Evolutionary conservation across 805 yeast species (phyloP).

Genomic region (Kuraishia cidri): DNA sequence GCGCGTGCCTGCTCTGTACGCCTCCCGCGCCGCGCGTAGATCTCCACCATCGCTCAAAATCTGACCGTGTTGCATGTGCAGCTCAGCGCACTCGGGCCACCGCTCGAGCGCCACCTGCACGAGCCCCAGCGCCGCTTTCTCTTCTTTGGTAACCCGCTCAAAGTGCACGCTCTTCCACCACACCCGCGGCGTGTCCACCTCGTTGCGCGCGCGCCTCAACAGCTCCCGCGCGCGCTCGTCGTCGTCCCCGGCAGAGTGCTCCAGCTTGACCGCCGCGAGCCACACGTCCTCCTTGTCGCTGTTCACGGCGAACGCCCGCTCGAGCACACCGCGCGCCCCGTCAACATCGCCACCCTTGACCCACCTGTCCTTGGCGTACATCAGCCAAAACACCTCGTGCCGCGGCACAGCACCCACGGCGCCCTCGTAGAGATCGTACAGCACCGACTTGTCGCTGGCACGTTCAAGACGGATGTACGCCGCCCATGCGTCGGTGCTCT

Average conservation of each 20-base stretch:
- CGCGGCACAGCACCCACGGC: slow-evolving; percentile 44
- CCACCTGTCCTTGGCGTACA: slow-evolving; percentile 72
- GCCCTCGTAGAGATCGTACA: slow-evolving; percentile 39
- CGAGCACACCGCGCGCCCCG: slow-evolving; percentile 45
- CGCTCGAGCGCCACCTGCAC: slow-evolving; percentile 34
- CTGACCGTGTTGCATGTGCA: slow-evolving; percentile 60
- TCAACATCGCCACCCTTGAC: slow-evolving; percentile 30
- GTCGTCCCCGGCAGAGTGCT: slow-evolving; percentile 28
- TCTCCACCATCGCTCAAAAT: slow-evolving; percentile 25
- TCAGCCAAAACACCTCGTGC: slow-evolving; percentile 43
- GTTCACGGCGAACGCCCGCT: slow-evolving; percentile 31
- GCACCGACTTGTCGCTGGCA: slow-evolving; percentile 8
- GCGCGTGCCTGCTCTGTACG: slow-evolving; percentile 38
- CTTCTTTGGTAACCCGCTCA: slow-evolving; percentile 28
- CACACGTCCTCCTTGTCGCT: slow-evolving; percentile 48
- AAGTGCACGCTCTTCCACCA: slow-evolving; percentile 56
- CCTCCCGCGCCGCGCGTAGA: slow-evolving; percentile 32
- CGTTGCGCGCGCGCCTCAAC: slow-evolving; percentile 27
- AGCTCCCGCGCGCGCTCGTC: slow-evolving; percentile 23
- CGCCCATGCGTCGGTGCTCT: slow-evolving; percentile 36
- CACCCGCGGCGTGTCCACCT: slow-evolving; percentile 33
- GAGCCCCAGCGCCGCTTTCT: slow-evolving; percentile 26
- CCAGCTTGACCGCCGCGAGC: slow-evolving; percentile 67
- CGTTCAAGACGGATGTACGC: not conserved
- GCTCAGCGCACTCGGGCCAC: slow-evolving; percentile 41